phyloP scores from a whole-genome alignment of 768 basidiomycete species.

The Boletus coccyginus region DNA sequence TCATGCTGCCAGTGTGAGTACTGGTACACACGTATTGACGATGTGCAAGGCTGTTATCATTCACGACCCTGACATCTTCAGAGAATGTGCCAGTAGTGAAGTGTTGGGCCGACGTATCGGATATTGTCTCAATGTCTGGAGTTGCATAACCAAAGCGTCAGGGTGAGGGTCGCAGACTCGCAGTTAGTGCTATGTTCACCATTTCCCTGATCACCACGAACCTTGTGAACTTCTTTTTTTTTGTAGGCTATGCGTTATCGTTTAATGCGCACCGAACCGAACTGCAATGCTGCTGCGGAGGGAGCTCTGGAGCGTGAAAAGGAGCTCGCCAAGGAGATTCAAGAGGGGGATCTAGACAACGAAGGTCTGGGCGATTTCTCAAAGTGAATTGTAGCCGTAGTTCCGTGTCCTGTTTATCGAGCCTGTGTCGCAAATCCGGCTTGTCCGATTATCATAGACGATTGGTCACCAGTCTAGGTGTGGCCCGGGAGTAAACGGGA shows the following conservation, averaged over 20 bases:
- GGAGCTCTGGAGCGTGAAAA: slow-evolving; percentile 92
- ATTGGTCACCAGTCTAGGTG: background rate
- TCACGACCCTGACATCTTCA: too few species aligned
- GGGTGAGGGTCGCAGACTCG: slow-evolving; percentile 47
- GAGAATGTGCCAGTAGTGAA: too few species aligned
- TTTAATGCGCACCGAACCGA: slow-evolving; percentile 96
- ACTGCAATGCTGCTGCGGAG: slow-evolving; percentile 86
- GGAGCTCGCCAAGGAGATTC: slow-evolving; percentile 90
- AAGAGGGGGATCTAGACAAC: slow-evolving; percentile 83
- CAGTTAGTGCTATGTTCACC: background rate
- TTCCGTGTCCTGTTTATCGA: background rate
- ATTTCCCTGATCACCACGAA: background rate
- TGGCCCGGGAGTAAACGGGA: background rate
- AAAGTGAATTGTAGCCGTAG: background rate
- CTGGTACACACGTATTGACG: too few species aligned
- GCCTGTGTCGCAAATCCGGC: background rate
- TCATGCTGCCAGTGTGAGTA: too few species aligned
- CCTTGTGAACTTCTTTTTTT: background rate
- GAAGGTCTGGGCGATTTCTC: slow-evolving; percentile 45
- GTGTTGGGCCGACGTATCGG: slow-evolving; percentile 83
- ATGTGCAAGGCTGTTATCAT: too few species aligned
- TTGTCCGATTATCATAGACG: background rate
- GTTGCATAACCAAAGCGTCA: slow-evolving; percentile 95
- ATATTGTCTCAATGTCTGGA: slow-evolving; percentile 92
- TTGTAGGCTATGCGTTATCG: slow-evolving; percentile 95